These are phyloP conservation scores for Podaxis mareebaensis DNA, from an alignment of 768 basidiomycete genomes.

Conservation along the genomic window DNA sequence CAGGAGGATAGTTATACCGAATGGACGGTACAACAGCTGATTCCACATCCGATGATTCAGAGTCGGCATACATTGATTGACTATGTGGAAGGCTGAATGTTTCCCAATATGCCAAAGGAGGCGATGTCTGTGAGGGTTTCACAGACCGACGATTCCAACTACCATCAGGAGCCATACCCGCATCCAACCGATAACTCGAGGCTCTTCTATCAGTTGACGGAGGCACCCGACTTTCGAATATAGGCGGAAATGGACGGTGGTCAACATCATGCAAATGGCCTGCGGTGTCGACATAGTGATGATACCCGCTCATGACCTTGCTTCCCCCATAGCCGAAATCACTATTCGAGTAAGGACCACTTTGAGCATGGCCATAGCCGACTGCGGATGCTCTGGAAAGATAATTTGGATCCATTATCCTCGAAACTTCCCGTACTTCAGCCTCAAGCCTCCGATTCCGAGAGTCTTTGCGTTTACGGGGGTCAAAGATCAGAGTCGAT, in stretches of 20 bases:
- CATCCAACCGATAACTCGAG: background rate
- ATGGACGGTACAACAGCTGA: background rate
- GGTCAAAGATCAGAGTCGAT: background rate
- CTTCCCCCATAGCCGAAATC: background rate
- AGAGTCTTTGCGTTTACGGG: background rate
- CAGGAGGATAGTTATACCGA: background rate
- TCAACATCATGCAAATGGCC: conserved; percentile 11
- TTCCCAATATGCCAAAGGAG: conserved; percentile 10
- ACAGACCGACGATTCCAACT: background rate
- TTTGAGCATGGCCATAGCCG: background rate
- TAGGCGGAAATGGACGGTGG: conserved; percentile 6
- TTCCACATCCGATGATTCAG: background rate
- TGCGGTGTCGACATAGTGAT: background rate
- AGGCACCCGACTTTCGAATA: background rate
- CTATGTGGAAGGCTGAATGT: background rate
- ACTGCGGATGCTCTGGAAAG: background rate
- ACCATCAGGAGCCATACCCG: background rate
- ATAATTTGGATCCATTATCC: conserved; percentile 14
- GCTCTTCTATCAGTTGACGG: background rate
- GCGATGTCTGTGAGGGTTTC: background rate
- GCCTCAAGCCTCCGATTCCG: background rate
- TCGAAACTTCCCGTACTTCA: background rate
- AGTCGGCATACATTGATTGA: background rate
- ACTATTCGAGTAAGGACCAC: background rate
- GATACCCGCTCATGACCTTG: background rate